Percentiles rank a stretch among this genome's conserved stretches.
These are phyloP conservation scores for Mortierella sp. DNA, from an alignment of 371 early-diverging fungal species.

Conservation along the genomic window DNA sequence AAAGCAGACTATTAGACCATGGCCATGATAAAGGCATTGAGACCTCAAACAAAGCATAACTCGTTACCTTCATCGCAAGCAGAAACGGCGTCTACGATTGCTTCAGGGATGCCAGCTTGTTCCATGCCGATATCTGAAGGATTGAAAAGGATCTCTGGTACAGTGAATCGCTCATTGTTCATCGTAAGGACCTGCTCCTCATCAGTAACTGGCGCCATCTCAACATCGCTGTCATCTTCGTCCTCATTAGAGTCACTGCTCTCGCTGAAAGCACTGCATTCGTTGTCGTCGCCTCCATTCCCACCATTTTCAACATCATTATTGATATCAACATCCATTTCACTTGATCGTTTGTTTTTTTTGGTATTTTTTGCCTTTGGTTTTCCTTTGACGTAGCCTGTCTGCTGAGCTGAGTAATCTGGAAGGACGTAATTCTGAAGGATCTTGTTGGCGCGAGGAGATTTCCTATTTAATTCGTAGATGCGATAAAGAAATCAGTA, in stretches of 20 bases:
- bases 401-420: constrained; percentile 72
- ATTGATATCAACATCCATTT: constrained; percentile 19
- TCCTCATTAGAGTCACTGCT: constrained; percentile 31
- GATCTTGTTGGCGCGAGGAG: constrained; percentile 62
- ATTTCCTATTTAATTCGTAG: constrained; percentile 44
- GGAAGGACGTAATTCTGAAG: constrained; percentile 86
- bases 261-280: constrained; percentile 36
- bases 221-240: constrained; percentile 27
- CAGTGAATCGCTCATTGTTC: constrained; percentile 88
- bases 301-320: background rate
- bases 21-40: background rate
- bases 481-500: background rate
- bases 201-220: constrained; percentile 32
- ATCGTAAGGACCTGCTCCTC: constrained; percentile 77
- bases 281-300: constrained; percentile 15
- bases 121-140: constrained; percentile 88
- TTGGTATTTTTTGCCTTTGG: constrained; percentile 1
- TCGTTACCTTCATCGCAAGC: constrained; percentile 22
- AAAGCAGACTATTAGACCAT: too few relatives aligned
- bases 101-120: constrained; percentile 87
- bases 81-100: constrained; percentile 70
- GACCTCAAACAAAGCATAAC: background rate
- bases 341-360: constrained; percentile 11
- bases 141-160: constrained; percentile 87
- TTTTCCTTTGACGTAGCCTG: constrained; percentile 70